Evolutionary conservation across 1,284 basidiomycete species (phyloP), one percentile per base, ranked within the genome.

Genomic region (Boletus nobilissimus): DNA sequence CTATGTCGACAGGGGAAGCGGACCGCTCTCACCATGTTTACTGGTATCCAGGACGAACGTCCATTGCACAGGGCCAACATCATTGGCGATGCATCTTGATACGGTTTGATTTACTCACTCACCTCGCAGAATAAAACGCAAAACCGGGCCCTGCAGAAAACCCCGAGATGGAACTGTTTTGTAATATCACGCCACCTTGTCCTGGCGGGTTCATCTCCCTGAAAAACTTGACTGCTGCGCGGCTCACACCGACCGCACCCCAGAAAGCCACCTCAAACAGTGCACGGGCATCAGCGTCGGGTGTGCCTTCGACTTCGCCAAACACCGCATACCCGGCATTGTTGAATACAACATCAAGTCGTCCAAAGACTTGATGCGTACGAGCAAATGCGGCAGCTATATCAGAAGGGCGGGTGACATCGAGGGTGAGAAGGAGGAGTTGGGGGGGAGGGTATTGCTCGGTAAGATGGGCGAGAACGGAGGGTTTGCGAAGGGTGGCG

Each of bases 401-500:
- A 38, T 83, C 76, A 22, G 76, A 46, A 10, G 71, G 77, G 8
- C 40, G 69, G 16, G 70, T 76, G 29, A 83, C 81, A 13, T 81
- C 80, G 32, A 83, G 72, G 32, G 43, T 60, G 57, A 80, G 76
- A 9, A 76, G 19, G 8, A 81, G 67, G 24, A 83, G 68, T n/a
- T 68, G 65, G 65, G 67, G 68, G 13, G 68, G 69, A 6, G 76
- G 68, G 18, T 80, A 78, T 29, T 40, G 60, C 8, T 64, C 16
- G 39, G 77, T 40, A 32, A 86, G 84, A 32, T 80, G 75, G 26
- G 71, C 70, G 19, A 85, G 82, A 2, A 76, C 77, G 10, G 80
- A 46, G 3, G 85, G 85, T 7, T 79, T 83, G 14, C 86, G 83
- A 13, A 85, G 80, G 1, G 85, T 86, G 7, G 86, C 85, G 48